phyloP scores from a whole-genome alignment of 495 filamentous ascomycete species.

The Penicillium canescens region DNA sequence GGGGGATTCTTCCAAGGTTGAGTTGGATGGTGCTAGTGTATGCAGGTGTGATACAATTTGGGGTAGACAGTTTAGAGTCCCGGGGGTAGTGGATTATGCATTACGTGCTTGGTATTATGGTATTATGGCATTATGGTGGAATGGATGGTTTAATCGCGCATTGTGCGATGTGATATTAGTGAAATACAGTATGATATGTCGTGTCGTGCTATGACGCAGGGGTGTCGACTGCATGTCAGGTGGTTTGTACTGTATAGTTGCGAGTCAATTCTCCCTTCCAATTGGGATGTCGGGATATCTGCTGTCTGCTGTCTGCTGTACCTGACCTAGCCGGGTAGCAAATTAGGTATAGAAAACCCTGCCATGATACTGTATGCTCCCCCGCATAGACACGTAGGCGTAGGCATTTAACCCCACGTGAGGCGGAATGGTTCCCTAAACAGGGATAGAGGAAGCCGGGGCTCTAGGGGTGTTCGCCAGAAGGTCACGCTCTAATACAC shows the following conservation, averaged over 20 bases:
- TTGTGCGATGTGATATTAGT: neutral
- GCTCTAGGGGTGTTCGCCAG: too few species aligned
- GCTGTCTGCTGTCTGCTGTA: neutral
- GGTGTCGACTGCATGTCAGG: neutral
- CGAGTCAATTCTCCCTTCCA: neutral
- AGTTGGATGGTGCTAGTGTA: neutral
- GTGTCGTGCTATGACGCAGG: too few species aligned
- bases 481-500: too few species aligned
- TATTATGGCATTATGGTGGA: neutral
- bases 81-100: neutral
- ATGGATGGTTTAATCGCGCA: neutral
- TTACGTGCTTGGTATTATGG: neutral
- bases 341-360: too few species aligned
- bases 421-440: too few species aligned
- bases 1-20: neutral
- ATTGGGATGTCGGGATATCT: conserved; percentile 6
- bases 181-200: neutral
- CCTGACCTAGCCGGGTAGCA: neutral
- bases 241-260: neutral
- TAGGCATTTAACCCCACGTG: too few species aligned
- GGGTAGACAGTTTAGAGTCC: neutral
- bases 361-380: too few species aligned
- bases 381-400: too few species aligned
- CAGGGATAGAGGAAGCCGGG: too few species aligned
- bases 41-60: neutral